Base-by-base conservation (phyloP, 352 stramenopile genomes). In the Globisporangium heterothallicum region DNA sequence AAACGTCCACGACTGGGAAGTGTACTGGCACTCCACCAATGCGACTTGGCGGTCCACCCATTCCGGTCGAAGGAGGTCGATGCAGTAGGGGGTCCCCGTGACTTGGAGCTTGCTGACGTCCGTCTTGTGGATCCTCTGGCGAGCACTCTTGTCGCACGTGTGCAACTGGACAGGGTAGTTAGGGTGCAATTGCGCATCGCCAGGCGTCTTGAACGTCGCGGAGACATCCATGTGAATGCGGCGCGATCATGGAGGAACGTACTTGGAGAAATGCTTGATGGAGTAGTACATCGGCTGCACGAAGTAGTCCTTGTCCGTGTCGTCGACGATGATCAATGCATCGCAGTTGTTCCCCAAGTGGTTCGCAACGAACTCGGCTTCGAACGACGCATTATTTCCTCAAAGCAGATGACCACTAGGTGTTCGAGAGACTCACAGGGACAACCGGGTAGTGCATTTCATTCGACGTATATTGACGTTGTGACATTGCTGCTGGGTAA, bases 211-310 rank as follows among this genome's bases (percentile, higher is more conserved):
- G 51, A 81, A 94, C 8, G 53, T 65, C 8, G 64, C 67, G 3
- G 64, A 52, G 27, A 91, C 66, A 4, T 78, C 58, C 0, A 76
- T 77, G 30, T 77, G 63, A 6, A 92, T 73, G 53, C 81, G 81
- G n/a, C 63, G 70, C 0, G 84, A 91, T 7, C 84, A 84, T 0
- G 83, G 64, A 5, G 81, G 73, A 34, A 94, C 82, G 66, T 86
- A 96, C 60, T 88, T 87, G 35, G 82, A 93, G 55, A 95, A 91
- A 63, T 97, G 88, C 57, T 90, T 80, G 53, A 97, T 89, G 48
- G 92, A 92, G 66, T 96, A 94, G 64, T 89, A 97, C 74, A 95
- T 91, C 0, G 86, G 86, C 58, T 97, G 84, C 18, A 94, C 68
- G 30, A 59, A 74, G 55, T 86, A 93, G 57, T 86, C 68, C 50